phyloP scores from a whole-genome alignment of 768 basidiomycete genomes.

The Tylopilus vinaceipallidus region DNA sequence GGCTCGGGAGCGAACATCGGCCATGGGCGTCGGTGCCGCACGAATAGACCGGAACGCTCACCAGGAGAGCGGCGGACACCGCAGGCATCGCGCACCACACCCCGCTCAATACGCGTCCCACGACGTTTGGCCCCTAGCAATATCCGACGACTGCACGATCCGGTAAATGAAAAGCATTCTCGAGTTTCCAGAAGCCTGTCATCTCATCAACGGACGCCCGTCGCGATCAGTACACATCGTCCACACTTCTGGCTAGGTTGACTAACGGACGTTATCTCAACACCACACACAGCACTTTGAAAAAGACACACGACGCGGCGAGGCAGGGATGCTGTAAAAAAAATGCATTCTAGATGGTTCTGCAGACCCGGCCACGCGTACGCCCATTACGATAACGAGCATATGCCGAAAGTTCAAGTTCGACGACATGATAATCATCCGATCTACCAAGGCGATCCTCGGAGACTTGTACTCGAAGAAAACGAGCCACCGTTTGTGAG shows the following conservation, averaged over 20 bases:
- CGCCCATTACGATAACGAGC: slow-evolving; percentile 10
- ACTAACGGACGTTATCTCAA: neutral
- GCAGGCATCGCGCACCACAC: neutral
- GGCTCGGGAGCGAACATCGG: neutral
- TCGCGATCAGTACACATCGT: neutral
- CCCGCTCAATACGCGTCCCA: slow-evolving; percentile 10
- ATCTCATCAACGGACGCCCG: neutral
- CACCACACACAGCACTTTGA: neutral
- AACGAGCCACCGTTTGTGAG: slow-evolving; percentile 33
- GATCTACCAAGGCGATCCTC: slow-evolving; percentile 34
- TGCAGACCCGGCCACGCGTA: slow-evolving; percentile 5
- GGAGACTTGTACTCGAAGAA: slow-evolving; percentile 23
- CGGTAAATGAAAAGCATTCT: slow-evolving; percentile 4
- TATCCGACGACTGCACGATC: neutral
- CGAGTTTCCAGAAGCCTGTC: slow-evolving; percentile 3
- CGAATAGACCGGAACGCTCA: neutral
- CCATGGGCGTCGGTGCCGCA: slow-evolving; percentile 4
- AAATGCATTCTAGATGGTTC: slow-evolving; percentile 8
- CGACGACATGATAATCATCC: slow-evolving; percentile 1
- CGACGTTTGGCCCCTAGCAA: neutral
- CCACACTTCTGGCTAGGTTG: neutral
- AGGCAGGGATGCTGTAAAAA: neutral
- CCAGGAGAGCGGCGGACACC: too few relatives aligned
- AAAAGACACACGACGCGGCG: neutral
- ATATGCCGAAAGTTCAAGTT: neutral